A percentile compares a stretch with the other conserved stretches of the same genome.
Evolutionary conservation across 305 asterid genomes (phyloP).

Genomic region (Fraxinus greggii): DNA sequence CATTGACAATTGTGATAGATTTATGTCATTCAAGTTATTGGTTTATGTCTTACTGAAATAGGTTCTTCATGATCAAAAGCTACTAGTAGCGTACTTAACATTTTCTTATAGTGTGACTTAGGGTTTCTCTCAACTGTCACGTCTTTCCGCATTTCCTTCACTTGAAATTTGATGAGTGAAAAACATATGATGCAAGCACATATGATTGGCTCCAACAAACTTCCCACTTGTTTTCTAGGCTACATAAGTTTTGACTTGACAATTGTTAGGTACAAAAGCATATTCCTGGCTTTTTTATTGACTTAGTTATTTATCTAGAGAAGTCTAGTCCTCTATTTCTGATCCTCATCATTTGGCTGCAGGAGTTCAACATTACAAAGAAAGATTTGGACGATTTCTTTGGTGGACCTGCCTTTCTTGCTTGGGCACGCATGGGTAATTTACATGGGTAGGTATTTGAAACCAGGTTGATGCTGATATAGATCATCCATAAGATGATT

Average conservation of each 20-base stretch:
- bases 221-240: background rate
- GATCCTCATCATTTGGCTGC: slow-evolving; percentile 29
- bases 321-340: slow-evolving; percentile 21
- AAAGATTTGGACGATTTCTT: slow-evolving; percentile 72
- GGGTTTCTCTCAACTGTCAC: background rate
- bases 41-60: background rate
- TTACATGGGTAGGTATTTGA: slow-evolving; percentile 66
- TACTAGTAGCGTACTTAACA: slow-evolving; percentile 2
- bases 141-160: background rate
- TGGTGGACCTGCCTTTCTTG: slow-evolving; percentile 99
- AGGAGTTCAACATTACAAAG: slow-evolving; percentile 71
- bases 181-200: slow-evolving; percentile 3
- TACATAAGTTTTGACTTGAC: background rate
- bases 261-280: background rate
- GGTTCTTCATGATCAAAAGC: background rate
- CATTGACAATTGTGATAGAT: slow-evolving; percentile 11
- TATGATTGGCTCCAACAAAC: slow-evolving; percentile 6
- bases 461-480: background rate
- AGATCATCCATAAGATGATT: slow-evolving; percentile 1
- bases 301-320: slow-evolving; percentile 19
- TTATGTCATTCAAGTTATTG: background rate
- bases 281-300: background rate
- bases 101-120: background rate
- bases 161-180: slow-evolving; percentile 6
- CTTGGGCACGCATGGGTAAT: slow-evolving; percentile 99